phyloP scores from a whole-genome alignment of 1,139 yeast genomes.

The Lodderomyces margitis region DNA sequence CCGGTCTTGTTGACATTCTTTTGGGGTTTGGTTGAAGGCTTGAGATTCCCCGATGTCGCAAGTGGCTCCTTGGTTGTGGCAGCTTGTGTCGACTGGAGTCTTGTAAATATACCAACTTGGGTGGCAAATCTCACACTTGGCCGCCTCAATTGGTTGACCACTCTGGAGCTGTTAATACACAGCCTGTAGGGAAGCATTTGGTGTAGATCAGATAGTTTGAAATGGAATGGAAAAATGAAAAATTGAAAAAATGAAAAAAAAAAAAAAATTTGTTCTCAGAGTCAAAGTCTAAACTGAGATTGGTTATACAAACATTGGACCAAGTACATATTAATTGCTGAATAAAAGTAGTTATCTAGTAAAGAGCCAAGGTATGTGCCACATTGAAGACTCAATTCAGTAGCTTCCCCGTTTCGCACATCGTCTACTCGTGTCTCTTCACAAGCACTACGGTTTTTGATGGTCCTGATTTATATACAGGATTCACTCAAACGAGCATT shows the following conservation, averaged over 20 bases:
- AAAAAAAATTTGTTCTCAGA: constrained; percentile 39
- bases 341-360: too few relatives aligned
- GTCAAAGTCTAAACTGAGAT: constrained; percentile 55
- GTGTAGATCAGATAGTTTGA: not conserved
- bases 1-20: not conserved
- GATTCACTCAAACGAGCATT: not conserved
- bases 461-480: not conserved
- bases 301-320: too few relatives aligned
- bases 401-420: too few relatives aligned
- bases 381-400: constrained; percentile 33
- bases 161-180: not conserved
- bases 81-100: constrained; percentile 2
- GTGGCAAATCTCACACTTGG: not conserved
- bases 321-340: too few relatives aligned
- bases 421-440: too few relatives aligned
- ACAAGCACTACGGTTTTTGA: constrained; percentile 30
- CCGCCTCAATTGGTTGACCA: not conserved
- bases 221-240: not conserved
- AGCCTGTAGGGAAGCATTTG: constrained; percentile 2
- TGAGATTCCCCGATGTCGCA: not conserved
- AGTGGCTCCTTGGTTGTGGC: constrained; percentile 9
- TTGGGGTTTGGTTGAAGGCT: constrained; percentile 5
- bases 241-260: not conserved
- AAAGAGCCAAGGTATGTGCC: not conserved
- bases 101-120: not conserved